Percentiles rank a stretch among this genome's conserved stretches.
phyloP scores from a whole-genome alignment of 2,329 filamentous ascomycete genomes.

The Alternaria dauci region DNA sequence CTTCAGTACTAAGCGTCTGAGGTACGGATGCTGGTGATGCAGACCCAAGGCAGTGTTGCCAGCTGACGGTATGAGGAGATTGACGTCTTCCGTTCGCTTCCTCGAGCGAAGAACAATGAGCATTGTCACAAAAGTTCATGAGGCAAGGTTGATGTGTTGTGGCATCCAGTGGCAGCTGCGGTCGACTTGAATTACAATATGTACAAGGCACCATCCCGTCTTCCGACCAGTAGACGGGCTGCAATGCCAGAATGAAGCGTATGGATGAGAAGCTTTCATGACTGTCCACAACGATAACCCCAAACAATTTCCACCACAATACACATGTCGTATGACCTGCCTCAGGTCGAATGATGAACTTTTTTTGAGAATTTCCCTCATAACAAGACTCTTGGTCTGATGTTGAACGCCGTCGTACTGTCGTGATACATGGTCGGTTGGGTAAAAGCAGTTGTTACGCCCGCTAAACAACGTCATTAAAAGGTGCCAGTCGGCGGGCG shows the following conservation, averaged over 20 bases:
- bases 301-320: constrained; percentile 15
- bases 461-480: constrained; percentile 45
- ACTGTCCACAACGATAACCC: constrained; percentile 1
- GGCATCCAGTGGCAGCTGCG: constrained; percentile 21
- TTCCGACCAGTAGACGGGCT: constrained; percentile 19
- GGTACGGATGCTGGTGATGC: neutral
- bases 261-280: constrained; percentile 1
- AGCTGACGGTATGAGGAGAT: no score
- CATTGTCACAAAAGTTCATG: no score
- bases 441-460: constrained; percentile 29
- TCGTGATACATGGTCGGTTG: constrained; percentile 20
- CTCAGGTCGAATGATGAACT: constrained; percentile 22
- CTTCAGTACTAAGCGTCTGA: neutral
- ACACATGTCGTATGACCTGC: constrained; percentile 11
- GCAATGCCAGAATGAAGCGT: constrained; percentile 13
- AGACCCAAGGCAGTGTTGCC: neutral
- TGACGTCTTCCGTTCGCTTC: no score
- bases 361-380: constrained; percentile 38
- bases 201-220: constrained; percentile 29
- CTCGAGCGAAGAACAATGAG: no score
- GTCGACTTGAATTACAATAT: constrained; percentile 31
- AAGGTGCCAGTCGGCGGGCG: constrained; percentile 10
- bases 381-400: constrained; percentile 13
- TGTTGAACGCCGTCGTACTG: constrained; percentile 38
- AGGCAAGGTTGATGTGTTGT: neutral